These are phyloP conservation scores for Lasiodiplodia sp. DNA, from an alignment of 2,329 filamentous ascomycete species.

Conservation along the genomic window DNA sequence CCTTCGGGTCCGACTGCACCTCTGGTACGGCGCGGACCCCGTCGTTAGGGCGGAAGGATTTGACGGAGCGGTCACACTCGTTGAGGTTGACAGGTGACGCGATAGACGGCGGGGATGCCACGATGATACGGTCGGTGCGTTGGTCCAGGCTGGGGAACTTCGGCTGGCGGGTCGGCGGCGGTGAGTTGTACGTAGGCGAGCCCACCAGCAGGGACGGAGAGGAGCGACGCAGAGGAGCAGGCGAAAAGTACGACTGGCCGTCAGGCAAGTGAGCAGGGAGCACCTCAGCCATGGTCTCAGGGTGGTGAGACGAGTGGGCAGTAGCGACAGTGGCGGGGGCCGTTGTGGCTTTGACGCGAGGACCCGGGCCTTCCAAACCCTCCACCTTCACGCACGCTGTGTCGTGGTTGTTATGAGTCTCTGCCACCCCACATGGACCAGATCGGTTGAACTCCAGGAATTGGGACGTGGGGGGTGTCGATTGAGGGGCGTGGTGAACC, in stretches of 20 bases:
- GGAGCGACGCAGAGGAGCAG: slow-evolving; percentile 50
- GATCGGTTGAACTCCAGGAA: background rate
- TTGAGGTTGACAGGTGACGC: slow-evolving; percentile 36
- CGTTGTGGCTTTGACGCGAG: slow-evolving; percentile 10
- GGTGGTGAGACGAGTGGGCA: slow-evolving; percentile 17
- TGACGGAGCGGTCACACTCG: slow-evolving; percentile 59
- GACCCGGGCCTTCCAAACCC: slow-evolving; percentile 15
- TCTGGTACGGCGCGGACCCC: slow-evolving; percentile 68
- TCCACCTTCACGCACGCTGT: slow-evolving; percentile 19
- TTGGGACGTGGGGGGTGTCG: slow-evolving; percentile 3
- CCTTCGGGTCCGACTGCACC: slow-evolving; percentile 38
- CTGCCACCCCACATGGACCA: slow-evolving; percentile 26
- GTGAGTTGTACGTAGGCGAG: slow-evolving; percentile 36
- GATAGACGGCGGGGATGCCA: slow-evolving; percentile 14
- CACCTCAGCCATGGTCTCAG: slow-evolving; percentile 52
- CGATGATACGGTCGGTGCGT: slow-evolving; percentile 37
- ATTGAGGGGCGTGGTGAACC: background rate
- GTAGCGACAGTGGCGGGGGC: slow-evolving; percentile 14
- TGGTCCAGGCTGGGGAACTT: slow-evolving; percentile 43
- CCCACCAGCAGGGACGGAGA: slow-evolving; percentile 52
- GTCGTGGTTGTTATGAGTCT: slow-evolving; percentile 26
- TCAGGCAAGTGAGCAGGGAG: slow-evolving; percentile 52
- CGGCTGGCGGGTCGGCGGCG: slow-evolving; percentile 40
- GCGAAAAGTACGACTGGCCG: slow-evolving; percentile 51
- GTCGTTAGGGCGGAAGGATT: slow-evolving; percentile 67